A percentile compares a stretch with the other conserved stretches of the same genome.
Conservation (phyloP, 257 asterid genomes). For the Plectranthus barbatus region DNA sequence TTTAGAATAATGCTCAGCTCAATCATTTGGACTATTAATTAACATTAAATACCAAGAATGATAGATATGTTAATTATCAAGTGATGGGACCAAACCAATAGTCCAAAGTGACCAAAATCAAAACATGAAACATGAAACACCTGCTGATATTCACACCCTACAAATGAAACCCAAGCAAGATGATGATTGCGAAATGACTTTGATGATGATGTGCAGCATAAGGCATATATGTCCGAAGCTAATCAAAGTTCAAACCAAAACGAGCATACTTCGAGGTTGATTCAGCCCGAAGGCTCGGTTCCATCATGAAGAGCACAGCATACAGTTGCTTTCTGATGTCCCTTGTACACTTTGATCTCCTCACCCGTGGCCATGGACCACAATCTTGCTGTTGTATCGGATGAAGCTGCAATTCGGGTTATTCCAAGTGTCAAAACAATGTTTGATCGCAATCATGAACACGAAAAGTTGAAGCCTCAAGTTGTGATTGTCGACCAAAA, state of each 20-base stretch:
- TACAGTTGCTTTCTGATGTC: constrained; percentile 92
- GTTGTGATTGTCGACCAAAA: no score
- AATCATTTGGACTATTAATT: no score
- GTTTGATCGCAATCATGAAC: not conserved
- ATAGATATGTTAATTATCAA: no score
- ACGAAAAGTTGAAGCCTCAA: not conserved
- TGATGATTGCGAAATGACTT: no score
- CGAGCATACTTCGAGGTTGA: not conserved
- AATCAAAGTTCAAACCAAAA: not conserved
- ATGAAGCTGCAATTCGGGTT: constrained; percentile 56
- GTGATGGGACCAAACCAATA: not conserved
- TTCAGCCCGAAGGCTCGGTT: constrained; percentile 48
- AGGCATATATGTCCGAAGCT: not conserved
- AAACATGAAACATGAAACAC: not conserved
- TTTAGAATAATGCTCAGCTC: no score
- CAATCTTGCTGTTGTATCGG: constrained; percentile 83
- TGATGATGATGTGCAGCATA: no score
- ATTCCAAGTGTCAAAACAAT: not conserved
- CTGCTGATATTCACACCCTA: not conserved
- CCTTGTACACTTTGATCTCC: constrained; percentile 75
- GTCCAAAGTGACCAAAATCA: not conserved
- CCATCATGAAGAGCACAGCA: constrained; percentile 98
- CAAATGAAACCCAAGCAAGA: not conserved
- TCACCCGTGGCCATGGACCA: constrained; percentile 81
- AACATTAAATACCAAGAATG: not conserved